A percentile compares a stretch with the other conserved stretches of the same genome.
These are phyloP conservation scores for Eucalyptus cloeziana DNA, from an alignment of 345 rosid genomes.

Conservation along the genomic window DNA sequence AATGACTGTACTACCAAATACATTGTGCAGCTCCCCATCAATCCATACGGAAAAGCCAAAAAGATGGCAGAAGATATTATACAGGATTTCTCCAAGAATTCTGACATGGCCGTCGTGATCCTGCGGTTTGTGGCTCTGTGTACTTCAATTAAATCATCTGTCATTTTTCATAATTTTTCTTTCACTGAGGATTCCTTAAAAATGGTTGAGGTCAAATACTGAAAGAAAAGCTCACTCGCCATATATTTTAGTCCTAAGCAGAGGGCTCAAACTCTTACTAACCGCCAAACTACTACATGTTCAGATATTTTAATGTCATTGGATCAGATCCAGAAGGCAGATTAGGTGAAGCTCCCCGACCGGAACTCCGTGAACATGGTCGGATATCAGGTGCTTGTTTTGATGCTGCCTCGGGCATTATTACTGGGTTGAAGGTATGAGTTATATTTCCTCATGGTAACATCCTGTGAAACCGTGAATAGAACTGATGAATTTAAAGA, in stretches of 20 bases:
- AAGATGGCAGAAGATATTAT: conserved; percentile 98
- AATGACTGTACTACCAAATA: neutral
- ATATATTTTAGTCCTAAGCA: neutral
- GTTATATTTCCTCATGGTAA: neutral
- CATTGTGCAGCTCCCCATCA: conserved; percentile 58
- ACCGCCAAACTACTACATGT: neutral
- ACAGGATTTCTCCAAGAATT: conserved; percentile 75
- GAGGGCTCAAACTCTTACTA: neutral
- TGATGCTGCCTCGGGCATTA: conserved; percentile 94
- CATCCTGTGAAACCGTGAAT: neutral
- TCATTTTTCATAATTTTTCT: neutral
- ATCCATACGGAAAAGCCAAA: conserved; percentile 98
- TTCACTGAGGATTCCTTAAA: neutral
- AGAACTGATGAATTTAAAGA: neutral
- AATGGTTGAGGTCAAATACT: neutral
- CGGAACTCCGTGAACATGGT: conserved; percentile 94
- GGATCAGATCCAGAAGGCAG: conserved; percentile 97
- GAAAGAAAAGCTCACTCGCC: neutral
- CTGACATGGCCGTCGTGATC: conserved; percentile 90
- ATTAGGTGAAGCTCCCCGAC: conserved; percentile 94
- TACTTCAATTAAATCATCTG: neutral
- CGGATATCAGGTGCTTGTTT: conserved; percentile 97
- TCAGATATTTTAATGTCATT: conserved; percentile 95
- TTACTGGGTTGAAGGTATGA: conserved; percentile 55
- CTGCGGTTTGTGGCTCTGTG: conserved; percentile 35